phyloP scores from a whole-genome alignment of 106 monocot genomes.

The Allium sativum region DNA sequence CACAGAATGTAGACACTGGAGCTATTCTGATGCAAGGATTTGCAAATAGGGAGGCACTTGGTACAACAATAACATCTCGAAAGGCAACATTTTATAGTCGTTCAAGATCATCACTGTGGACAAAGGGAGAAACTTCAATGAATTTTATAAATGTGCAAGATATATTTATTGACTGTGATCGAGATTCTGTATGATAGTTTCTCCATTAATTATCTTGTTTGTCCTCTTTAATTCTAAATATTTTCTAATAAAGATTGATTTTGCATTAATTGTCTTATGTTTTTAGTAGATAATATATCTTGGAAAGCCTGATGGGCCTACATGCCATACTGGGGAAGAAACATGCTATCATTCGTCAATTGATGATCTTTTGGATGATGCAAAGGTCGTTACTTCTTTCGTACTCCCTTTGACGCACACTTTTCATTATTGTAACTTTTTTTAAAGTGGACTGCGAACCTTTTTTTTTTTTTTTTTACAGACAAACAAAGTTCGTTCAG shows the following conservation, averaged over 20 bases:
- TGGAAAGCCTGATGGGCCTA: constrained; percentile 92
- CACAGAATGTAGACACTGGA: constrained; percentile 88
- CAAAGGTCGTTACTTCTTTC: constrained; percentile 30
- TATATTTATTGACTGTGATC: constrained; percentile 91
- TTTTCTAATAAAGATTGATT: too few species aligned
- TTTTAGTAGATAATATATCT: constrained; percentile 73
- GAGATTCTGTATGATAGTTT: constrained; percentile 65
- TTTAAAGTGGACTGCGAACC: too few species aligned
- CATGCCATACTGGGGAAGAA: constrained; percentile 87
- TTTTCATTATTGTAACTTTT: too few species aligned
- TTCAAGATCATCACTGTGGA: constrained; percentile 84
- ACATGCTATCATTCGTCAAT: constrained; percentile 83
- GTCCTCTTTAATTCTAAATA: too few species aligned
- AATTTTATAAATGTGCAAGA: constrained; percentile 96
- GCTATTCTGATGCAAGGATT: constrained; percentile 98
- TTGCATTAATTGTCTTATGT: too few species aligned
- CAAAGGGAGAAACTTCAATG: constrained; percentile 88
- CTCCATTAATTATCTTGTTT: too few species aligned
- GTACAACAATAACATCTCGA: constrained; percentile 49
- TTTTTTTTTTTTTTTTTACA: constrained; percentile 12
- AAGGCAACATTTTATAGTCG: constrained; percentile 97
- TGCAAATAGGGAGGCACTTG: constrained; percentile 80
- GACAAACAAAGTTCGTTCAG: constrained; percentile 30
- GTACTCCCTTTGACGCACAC: not conserved
- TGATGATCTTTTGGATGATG: constrained; percentile 44